Base-by-base conservation (phyloP, 495 filamentous ascomycete species). In the Penicillium daleae region DNA sequence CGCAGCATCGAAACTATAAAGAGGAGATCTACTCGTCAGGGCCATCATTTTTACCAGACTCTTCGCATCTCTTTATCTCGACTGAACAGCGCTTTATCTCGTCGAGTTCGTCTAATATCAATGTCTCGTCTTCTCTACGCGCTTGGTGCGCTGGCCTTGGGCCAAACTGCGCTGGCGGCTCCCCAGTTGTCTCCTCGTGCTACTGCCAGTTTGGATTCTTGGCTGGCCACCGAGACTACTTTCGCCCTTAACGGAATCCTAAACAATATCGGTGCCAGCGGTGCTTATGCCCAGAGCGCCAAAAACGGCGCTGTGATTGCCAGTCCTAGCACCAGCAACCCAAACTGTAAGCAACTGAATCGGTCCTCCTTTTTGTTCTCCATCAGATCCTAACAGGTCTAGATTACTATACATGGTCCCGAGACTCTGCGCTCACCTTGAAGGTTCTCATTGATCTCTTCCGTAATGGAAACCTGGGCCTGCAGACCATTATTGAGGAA, bases 321-420 rank as follows among this genome's bases (percentile, higher is more conserved):
- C 21, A 85, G 81, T 60, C 88, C 88, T 3, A 85, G 81, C 65
- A 86, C 76, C 17, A 59, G 59, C 7, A 71, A 77, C 48, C 88
- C 88, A 2, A 78, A 89, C 68, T 90, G 87, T 89, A 74, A 70
- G 85, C 73, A 19, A 63, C 73, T 49, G 4, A 29, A 9, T 52
- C 17, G 5, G 3, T 52, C 6, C 6, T 52, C 22, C 26, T 4
- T 32, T 17, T n/a, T 32, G n/a, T 32, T 52, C 5, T 19, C 12
- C 24, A n/a, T 21, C 15, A 29, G 7, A 8, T 32, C 82, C 80
- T 19, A 74, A 80, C 68, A 84, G 78, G 9, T 19, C 22, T 26
- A 78, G 76, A 79, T 51, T 80, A 73, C 53, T 91, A 84, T 63
- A 88, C 87, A 10, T 92, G 89, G 89, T 89, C 86, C 22, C 79